phyloP scores from a whole-genome alignment of 2,329 filamentous ascomycete genomes.

The Colletotrichum simmondsii region DNA sequence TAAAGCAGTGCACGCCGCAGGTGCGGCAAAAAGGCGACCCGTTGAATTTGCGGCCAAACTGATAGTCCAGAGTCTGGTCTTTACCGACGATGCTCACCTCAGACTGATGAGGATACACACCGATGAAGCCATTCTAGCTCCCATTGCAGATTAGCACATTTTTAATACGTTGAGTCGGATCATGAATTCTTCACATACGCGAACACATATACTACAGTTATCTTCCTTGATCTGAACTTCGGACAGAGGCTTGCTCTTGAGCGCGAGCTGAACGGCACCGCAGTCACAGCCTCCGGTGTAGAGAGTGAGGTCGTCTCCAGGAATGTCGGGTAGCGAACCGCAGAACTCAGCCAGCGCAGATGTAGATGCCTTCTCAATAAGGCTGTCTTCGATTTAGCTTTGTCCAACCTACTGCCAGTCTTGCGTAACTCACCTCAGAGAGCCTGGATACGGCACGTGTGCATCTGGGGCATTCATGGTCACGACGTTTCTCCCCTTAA shows the following conservation, averaged over 20 bases:
- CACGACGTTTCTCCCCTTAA: conserved; percentile 8
- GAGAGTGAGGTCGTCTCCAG: conserved; percentile 7
- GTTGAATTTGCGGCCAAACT: conserved; percentile 36
- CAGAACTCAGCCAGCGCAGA: background rate
- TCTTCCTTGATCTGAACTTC: conserved; percentile 54
- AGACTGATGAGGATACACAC: conserved; percentile 41
- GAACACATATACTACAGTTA: conserved; percentile 47
- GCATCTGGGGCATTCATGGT: background rate
- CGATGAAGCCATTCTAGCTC: conserved; percentile 41
- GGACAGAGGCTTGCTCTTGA: conserved; percentile 43
- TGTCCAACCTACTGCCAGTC: no score
- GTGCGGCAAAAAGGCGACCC: conserved; percentile 39
- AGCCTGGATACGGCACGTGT: background rate
- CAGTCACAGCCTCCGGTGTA: conserved; percentile 42
- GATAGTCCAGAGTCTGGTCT: conserved; percentile 42
- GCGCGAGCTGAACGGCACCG: conserved; percentile 37
- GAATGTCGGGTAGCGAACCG: background rate
- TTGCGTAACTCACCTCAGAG: background rate
- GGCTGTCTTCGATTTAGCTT: background rate
- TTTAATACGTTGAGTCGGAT: background rate
- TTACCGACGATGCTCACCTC: conserved; percentile 41
- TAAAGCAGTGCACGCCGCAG: conserved; percentile 43
- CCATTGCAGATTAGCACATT: accelerated
- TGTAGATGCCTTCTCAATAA: background rate
- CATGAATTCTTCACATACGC: conserved; percentile 34